Evolutionary conservation across 176 grass and related monocot genomes (phyloP).

Genomic region (Triticum monococcum): DNA sequence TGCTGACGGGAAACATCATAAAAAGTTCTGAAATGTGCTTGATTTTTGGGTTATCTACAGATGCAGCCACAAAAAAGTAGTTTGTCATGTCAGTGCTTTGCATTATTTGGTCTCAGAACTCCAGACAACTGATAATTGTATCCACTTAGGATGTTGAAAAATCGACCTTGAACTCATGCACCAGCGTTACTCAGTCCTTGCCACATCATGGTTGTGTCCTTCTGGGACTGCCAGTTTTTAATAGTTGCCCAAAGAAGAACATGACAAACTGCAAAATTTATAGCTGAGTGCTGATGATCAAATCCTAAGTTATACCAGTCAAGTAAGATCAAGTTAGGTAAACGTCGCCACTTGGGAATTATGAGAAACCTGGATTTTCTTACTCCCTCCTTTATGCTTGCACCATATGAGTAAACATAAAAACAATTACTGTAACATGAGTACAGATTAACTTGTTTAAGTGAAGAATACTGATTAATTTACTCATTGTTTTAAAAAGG

Average conservation of each 20-base stretch:
- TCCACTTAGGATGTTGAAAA: slow-evolving; percentile 26
- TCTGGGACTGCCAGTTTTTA: slow-evolving; percentile 7
- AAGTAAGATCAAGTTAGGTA: slow-evolving; percentile 20
- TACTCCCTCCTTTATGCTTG: not conserved
- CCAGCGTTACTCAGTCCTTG: not conserved
- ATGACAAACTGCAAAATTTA: slow-evolving; percentile 11
- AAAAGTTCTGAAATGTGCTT: slow-evolving; percentile 37
- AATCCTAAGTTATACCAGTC: slow-evolving; percentile 4
- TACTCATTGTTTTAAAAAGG: not conserved
- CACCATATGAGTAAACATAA: not conserved
- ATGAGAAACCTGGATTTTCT: not conserved
- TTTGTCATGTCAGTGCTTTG: slow-evolving; percentile 30
- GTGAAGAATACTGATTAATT: not conserved
- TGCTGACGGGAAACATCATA: slow-evolving; percentile 24
- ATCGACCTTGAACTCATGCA: slow-evolving; percentile 31
- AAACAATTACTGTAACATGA: not conserved
- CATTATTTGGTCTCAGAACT: slow-evolving; percentile 18
- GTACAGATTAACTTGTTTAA: not conserved
- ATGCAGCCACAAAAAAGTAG: slow-evolving; percentile 37
- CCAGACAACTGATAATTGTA: slow-evolving; percentile 32
- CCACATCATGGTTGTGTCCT: not conserved
- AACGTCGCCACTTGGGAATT: slow-evolving; percentile 1
- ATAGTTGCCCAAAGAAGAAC: slow-evolving; percentile 13
- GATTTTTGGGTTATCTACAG: slow-evolving; percentile 32
- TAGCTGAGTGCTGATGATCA: not conserved